Evolutionary conservation across 2,329 filamentous ascomycete genomes (phyloP).

Genomic region (Aphanocladium album): DNA sequence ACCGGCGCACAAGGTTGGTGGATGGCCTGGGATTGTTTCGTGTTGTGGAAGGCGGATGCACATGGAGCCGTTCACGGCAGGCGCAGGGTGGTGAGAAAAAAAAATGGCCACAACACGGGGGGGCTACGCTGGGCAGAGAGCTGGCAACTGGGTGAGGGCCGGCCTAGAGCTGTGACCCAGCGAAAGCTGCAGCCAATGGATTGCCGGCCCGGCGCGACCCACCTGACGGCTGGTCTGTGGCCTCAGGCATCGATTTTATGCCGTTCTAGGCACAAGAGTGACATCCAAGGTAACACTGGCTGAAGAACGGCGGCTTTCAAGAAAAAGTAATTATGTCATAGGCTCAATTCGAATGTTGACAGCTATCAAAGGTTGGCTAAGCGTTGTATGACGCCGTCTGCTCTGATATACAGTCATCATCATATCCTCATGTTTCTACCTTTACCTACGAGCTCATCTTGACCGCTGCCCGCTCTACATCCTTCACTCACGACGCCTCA

Average conservation of each 20-base stretch:
- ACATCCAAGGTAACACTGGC: background rate
- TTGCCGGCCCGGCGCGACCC: background rate
- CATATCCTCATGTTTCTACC: too few relatives aligned
- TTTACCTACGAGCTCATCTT: too few relatives aligned
- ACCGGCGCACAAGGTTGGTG: slow-evolving; percentile 1
- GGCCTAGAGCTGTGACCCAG: background rate
- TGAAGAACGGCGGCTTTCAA: background rate
- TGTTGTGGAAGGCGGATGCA: slow-evolving; percentile 9
- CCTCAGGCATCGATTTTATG: background rate
- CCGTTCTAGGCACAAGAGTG: background rate
- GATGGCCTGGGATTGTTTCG: background rate
- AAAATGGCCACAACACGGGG: slow-evolving; percentile 9
- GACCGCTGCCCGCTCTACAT: too few relatives aligned
- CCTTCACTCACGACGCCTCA: background rate
- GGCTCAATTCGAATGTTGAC: background rate
- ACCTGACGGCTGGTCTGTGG: background rate
- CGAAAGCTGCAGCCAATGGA: background rate
- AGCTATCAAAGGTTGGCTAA: too few relatives aligned
- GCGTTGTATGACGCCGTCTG: too few relatives aligned
- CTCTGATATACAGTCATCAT: too few relatives aligned
- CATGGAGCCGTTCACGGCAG: background rate
- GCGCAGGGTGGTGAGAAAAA: background rate
- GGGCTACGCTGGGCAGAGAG: background rate
- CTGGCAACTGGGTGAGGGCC: background rate
- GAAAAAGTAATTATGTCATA: background rate